Percentiles rank a stretch among this genome's conserved stretches.
These are phyloP conservation scores for Candida labiduridarum DNA, from an alignment of 1,139 yeast genomes.

Conservation along the genomic window DNA sequence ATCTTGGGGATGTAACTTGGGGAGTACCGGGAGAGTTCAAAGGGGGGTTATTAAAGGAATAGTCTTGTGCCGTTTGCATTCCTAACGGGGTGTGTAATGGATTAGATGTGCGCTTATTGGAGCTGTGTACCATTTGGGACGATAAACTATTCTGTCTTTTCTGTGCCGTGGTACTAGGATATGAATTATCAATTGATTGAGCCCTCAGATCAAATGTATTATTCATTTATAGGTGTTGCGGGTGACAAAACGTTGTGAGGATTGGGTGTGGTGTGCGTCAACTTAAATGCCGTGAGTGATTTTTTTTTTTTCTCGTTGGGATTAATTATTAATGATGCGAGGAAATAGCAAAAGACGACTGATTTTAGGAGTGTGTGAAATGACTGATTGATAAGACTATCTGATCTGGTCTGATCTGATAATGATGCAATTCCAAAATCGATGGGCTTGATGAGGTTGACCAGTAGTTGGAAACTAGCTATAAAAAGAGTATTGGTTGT, in stretches of 20 bases:
- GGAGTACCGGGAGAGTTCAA: constrained; percentile 12
- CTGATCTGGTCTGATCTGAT: background rate
- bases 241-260: background rate
- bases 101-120: constrained; percentile 38
- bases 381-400: background rate
- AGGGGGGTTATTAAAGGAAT: constrained; percentile 9
- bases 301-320: constrained; percentile 1
- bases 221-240: constrained; percentile 6
- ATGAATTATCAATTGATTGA: constrained; percentile 10
- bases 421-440: background rate
- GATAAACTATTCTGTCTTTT: constrained; percentile 47
- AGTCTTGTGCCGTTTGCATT: constrained; percentile 14
- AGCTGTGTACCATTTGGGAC: constrained; percentile 33
- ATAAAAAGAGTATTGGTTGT: background rate
- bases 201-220: constrained; percentile 13
- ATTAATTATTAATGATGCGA: constrained; percentile 1
- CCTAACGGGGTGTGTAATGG: constrained; percentile 19
- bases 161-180: constrained; percentile 24
- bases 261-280: background rate
- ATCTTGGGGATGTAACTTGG: constrained; percentile 11
- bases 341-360: background rate
- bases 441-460: background rate
- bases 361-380: background rate
- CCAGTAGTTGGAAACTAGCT: constrained; percentile 1
- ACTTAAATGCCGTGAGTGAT: constrained; percentile 3